Percentiles rank a stretch among this genome's conserved stretches.
Evolutionary conservation across 768 basidiomycete species (phyloP).

Genomic region (Erythrobasidium yunnanense): DNA sequence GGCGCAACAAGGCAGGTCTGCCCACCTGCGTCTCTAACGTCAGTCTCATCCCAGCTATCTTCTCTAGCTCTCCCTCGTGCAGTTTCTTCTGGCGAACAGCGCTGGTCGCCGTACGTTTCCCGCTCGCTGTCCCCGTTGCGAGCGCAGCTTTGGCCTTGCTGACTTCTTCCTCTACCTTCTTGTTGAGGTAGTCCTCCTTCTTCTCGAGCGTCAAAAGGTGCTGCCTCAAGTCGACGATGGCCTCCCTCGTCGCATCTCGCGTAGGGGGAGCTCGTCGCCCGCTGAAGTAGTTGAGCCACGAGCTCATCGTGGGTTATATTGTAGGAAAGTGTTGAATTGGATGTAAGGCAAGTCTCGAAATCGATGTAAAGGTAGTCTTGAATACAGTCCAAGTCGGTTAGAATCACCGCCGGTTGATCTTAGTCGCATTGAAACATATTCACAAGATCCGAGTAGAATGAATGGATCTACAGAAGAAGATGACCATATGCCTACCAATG

Average conservation of each 20-base stretch:
- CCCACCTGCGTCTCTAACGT: slow-evolving; percentile 77
- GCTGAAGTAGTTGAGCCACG: slow-evolving; percentile 77
- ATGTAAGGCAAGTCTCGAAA: too few species aligned
- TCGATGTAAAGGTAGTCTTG: too few species aligned
- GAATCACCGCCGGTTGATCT: too few species aligned
- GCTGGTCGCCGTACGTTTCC: slow-evolving; percentile 61
- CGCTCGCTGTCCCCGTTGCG: slow-evolving; percentile 6
- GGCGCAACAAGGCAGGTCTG: background rate
- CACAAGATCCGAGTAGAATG: too few species aligned
- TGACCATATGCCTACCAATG: too few species aligned
- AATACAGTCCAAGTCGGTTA: too few species aligned
- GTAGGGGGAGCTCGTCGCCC: slow-evolving; percentile 58
- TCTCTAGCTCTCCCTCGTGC: slow-evolving; percentile 72
- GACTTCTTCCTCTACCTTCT: slow-evolving; percentile 75
- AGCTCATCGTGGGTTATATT: slow-evolving; percentile 42
- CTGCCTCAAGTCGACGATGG: slow-evolving; percentile 79
- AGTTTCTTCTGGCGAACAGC: slow-evolving; percentile 90
- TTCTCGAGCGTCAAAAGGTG: slow-evolving; percentile 96
- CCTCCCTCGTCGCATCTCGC: slow-evolving; percentile 74
- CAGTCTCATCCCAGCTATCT: slow-evolving; percentile 68
- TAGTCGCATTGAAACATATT: too few species aligned
- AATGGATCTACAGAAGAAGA: too few species aligned
- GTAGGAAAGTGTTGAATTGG: background rate
- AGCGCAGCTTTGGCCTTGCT: slow-evolving; percentile 65
- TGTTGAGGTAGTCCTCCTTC: slow-evolving; percentile 93